Evolutionary conservation across 345 rosid genomes (phyloP), one percentile per base, ranked within the genome.

Genomic region (Lagerstroemia speciosa): DNA sequence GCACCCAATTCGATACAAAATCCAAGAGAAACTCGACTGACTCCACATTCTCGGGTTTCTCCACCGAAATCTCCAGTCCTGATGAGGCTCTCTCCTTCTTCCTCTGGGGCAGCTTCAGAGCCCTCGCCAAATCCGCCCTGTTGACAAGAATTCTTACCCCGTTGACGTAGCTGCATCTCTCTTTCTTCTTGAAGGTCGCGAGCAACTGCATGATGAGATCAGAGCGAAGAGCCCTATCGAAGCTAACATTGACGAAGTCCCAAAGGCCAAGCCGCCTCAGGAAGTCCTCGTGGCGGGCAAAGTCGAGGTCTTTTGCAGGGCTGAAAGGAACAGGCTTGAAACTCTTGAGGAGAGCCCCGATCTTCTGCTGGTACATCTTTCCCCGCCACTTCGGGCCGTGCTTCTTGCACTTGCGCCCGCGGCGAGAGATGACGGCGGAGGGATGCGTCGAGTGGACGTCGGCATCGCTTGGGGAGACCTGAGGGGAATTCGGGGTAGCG

Each of bases 61-160:
- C 80, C 58, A 71, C 61, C 40, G 36, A 83, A 3, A 70, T 81
- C 26, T 75, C 79, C 50, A 16, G 67, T 15, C 24, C 69, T 69
- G 58, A 17, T 3, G 72, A 77, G 40, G 67, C 50, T 58, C 65
- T 68, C 76, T 84, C 85, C 24, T 85, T 86, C 66, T 78, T 84
- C 81, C 78, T 82, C 36, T 15, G 72, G 22, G 95, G 84, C 67
- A 94, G 72, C 67, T 78, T 83, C 83, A 91, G 77, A 1, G 99
- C 98, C 16, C 98, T 83, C 8, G 87, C 87, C 69, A 94, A 78
- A 78, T 89, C 98, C 3, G 99, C 67, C 40, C 98, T 96, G 73
- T 65, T 85, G 31, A 91, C 83, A 55, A 63, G 73, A 61, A 94
- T 74, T 58, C 82, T 81, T 41, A 14, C 71, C n/a, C 80, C 91